Conservation (phyloP, 2,329 filamentous ascomycete species). For the Aspergillus awamori region DNA sequence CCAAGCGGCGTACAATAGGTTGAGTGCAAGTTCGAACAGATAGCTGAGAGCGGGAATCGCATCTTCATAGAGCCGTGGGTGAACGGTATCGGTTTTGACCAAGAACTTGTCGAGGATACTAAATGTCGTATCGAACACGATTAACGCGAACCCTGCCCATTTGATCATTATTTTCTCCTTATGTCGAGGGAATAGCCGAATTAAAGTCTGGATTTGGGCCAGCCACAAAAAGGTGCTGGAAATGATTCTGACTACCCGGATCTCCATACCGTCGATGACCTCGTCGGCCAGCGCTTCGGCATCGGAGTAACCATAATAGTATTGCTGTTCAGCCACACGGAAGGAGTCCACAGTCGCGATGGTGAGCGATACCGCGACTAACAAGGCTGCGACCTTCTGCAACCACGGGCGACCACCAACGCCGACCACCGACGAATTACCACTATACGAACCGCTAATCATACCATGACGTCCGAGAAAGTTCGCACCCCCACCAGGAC, state of each 20-base stretch:
- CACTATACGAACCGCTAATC: slow-evolving; percentile 74
- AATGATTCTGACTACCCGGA: slow-evolving; percentile 87
- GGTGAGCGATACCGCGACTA: slow-evolving; percentile 78
- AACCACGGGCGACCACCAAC: slow-evolving; percentile 93
- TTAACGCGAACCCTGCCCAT: slow-evolving; percentile 94
- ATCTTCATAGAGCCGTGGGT: slow-evolving; percentile 78
- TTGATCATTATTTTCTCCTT: slow-evolving; percentile 98
- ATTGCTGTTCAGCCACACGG: slow-evolving; percentile 78
- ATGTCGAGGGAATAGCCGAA: slow-evolving; percentile 91
- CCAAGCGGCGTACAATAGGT: slow-evolving; percentile 87
- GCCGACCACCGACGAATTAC: slow-evolving; percentile 69
- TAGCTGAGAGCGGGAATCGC: slow-evolving; percentile 91
- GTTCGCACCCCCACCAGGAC: slow-evolving; percentile 65
- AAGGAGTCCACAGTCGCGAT: slow-evolving; percentile 94
- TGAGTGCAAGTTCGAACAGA: slow-evolving; percentile 83
- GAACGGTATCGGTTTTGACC: slow-evolving; percentile 50
- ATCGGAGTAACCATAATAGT: slow-evolving; percentile 76
- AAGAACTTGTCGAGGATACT: slow-evolving; percentile 87
- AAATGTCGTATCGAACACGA: slow-evolving; percentile 87
- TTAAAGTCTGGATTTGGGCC: slow-evolving; percentile 94
- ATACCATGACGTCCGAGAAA: slow-evolving; percentile 81
- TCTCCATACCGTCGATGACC: slow-evolving; percentile 81
- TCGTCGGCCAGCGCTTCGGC: slow-evolving; percentile 72
- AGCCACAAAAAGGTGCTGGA: slow-evolving; percentile 97
- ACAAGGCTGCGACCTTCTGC: slow-evolving; percentile 71